Evolutionary conservation across 306 rosid genomes (phyloP).

Genomic region (Aeschynomene evenia): DNA sequence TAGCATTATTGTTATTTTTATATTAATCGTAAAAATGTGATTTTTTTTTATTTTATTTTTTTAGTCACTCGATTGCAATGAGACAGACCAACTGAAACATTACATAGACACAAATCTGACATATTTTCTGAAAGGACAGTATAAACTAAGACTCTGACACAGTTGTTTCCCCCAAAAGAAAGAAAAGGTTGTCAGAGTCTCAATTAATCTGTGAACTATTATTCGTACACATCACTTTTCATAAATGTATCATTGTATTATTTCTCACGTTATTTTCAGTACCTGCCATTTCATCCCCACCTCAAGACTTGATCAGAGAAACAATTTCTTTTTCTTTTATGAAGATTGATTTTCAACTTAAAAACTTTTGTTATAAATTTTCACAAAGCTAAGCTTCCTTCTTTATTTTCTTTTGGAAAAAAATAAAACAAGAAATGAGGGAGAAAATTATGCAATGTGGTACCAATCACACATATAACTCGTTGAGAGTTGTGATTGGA

Average conservation of each 20-base stretch:
- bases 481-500: background rate
- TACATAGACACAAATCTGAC: background rate
- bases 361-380: background rate
- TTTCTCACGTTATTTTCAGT: constrained; percentile 10
- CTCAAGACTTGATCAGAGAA: background rate
- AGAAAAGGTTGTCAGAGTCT: background rate
- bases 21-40: too few species aligned
- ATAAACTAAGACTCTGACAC: constrained; percentile 7
- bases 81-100: constrained; percentile 16
- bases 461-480: background rate
- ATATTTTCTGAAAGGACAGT: constrained; percentile 17
- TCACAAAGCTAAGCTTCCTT: background rate
- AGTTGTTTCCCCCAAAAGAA: constrained; percentile 25
- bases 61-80: background rate
- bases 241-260: constrained; percentile 16
- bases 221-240: constrained; percentile 12
- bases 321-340: background rate
- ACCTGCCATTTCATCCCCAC: background rate
- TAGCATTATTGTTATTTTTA: too few species aligned
- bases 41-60: background rate
- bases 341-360: background rate
- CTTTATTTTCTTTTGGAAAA: too few species aligned
- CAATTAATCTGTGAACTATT: background rate
- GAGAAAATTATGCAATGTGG: background rate
- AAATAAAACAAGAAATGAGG: background rate